Evolutionary conservation across 1,139 yeast species (phyloP).

Genomic region (Blastobotrys raffinosifermentans): DNA sequence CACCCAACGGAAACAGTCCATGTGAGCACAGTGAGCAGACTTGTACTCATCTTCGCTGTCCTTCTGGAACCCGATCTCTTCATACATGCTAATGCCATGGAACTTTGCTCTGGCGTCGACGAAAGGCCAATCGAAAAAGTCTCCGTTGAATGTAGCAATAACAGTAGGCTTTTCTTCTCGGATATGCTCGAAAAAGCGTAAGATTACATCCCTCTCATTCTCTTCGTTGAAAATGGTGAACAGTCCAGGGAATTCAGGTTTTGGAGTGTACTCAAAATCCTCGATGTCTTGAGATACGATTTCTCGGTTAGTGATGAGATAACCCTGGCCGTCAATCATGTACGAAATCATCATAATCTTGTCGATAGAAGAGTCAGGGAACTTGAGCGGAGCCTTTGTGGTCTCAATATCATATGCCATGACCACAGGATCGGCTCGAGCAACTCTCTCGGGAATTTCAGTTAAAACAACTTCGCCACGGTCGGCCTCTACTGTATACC

Average conservation of each 20-base stretch:
- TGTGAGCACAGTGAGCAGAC: conserved; percentile 87
- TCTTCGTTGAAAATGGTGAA: conserved; percentile 88
- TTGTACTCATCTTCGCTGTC: conserved; percentile 89
- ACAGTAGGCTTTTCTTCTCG: conserved; percentile 88
- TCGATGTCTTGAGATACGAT: conserved; percentile 92
- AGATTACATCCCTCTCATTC: conserved; percentile 69
- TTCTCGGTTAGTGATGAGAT: conserved; percentile 85
- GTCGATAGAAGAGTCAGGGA: conserved; percentile 90
- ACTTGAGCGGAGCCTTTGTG: conserved; percentile 91
- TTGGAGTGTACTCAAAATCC: conserved; percentile 96
- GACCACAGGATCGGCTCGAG: conserved; percentile 96
- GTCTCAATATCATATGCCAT: conserved; percentile 98
- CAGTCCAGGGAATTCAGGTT: conserved; percentile 88
- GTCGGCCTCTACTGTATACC: conserved; percentile 77
- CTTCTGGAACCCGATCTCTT: conserved; percentile 88
- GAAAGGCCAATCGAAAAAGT: conserved; percentile 98
- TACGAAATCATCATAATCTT: conserved; percentile 98
- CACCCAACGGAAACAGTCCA: conserved; percentile 99
- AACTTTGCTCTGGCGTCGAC: conserved; percentile 80
- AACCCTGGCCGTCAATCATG: conserved; percentile 98
- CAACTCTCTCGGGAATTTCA: conserved; percentile 69
- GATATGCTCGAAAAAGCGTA: conserved; percentile 83
- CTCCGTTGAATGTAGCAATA: conserved; percentile 97
- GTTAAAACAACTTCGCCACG: conserved; percentile 51
- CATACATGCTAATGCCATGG: conserved; percentile 84